These are phyloP conservation scores for Ustilago esculenta DNA, from an alignment of 1,284 basidiomycete genomes.

Conservation along the genomic window DNA sequence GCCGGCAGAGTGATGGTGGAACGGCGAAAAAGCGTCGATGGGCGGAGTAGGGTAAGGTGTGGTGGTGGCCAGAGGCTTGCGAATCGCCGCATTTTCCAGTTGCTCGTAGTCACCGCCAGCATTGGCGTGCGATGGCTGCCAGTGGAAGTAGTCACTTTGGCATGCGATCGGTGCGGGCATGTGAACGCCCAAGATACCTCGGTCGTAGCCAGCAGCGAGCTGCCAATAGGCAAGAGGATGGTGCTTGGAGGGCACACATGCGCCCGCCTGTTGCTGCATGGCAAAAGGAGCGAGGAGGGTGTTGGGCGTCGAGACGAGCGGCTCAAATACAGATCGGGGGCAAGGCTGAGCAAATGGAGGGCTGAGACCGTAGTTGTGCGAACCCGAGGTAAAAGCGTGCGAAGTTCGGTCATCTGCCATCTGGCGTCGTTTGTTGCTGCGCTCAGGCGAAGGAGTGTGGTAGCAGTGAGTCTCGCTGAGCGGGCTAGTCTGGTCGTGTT, in stretches of 20 bases:
- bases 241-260: slow-evolving; percentile 26
- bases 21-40: slow-evolving; percentile 37
- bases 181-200: slow-evolving; percentile 50
- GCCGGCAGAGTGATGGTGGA: slow-evolving; percentile 10
- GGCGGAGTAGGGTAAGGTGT: slow-evolving; percentile 45
- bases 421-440: slow-evolving; percentile 33
- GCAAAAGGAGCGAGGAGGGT: slow-evolving; percentile 44
- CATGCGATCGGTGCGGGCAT: slow-evolving; percentile 36
- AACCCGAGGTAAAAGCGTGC: slow-evolving; percentile 19
- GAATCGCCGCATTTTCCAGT: slow-evolving; percentile 11
- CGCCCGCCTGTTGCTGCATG: slow-evolving; percentile 27
- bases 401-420: slow-evolving; percentile 20
- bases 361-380: slow-evolving; percentile 38
- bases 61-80: slow-evolving; percentile 36
- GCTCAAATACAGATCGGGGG: slow-evolving; percentile 47
- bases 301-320: slow-evolving; percentile 50
- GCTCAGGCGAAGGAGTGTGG: slow-evolving; percentile 39
- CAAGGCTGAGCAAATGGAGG: slow-evolving; percentile 45
- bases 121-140: slow-evolving; percentile 27
- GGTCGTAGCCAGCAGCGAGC: slow-evolving; percentile 43
- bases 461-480: slow-evolving; percentile 21
- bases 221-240: slow-evolving; percentile 50
- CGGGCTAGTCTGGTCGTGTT: slow-evolving; percentile 35
- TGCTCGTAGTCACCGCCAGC: slow-evolving; percentile 8
- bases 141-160: slow-evolving; percentile 45